Base-by-base conservation (phyloP, 306 rosid species). In the Fragaria iinumae region DNA sequence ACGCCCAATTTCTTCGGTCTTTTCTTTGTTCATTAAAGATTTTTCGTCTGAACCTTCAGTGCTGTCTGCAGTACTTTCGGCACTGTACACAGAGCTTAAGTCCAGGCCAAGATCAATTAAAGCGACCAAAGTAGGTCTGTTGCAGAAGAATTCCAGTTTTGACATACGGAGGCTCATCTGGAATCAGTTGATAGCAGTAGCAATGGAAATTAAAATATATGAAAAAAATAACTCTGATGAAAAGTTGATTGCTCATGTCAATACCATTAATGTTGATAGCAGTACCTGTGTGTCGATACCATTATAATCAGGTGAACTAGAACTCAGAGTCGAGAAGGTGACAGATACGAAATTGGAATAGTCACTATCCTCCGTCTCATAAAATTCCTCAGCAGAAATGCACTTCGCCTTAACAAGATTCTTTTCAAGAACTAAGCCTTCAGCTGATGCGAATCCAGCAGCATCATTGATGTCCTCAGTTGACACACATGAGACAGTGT, bases 271-370 rank as follows among this genome's bases (percentile, higher is more conserved):
- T 32, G 34, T 32, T 32, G 34, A 32, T 32, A 32, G 34, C 34
- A 32, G 69, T 91, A 95, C 99, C 99, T 95, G 92, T 71, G 97
- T 90, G 78, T 95, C 99, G 69, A 83, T 85, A 67, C 99, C 99
- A 81, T 92, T 88, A 78, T 95, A 95, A 84, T 87, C 88, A 70
- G 90, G 87, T 18, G 97, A 92, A 77, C 77, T 76, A 65, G 97
- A 86, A 82, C 89, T 88, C 88, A 90, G 89, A 14, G 93, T 88
- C 64, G 78, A 80, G 77, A 91, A 93, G 79, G 73, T 59, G 25
- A 93, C 88, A 73, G 90, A 90, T 41, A 91, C 97, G 82, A 93
- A 93, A 79, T 89, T 77, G n/a, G 90, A 82, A 81, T 77, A 73
- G 75, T 92, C 90, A 78, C 86, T 83, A 62, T 90, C 97, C 84